Evolutionary conservation across 495 filamentous ascomycete species (phyloP).

Genomic region (Penicillium argentinense): DNA sequence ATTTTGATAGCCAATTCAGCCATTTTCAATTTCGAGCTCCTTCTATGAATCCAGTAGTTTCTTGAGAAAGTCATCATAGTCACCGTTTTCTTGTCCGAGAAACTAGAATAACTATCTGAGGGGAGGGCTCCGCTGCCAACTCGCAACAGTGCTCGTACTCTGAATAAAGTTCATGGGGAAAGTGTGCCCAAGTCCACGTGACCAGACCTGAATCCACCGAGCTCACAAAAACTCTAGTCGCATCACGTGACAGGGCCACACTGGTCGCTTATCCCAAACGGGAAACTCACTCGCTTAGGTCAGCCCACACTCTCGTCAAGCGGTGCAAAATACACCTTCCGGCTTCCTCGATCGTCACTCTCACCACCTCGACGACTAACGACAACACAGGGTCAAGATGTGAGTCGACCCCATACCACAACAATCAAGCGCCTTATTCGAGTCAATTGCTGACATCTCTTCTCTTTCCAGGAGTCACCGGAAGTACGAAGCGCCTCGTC

Average conservation of each 20-base stretch:
- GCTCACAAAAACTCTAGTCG: too few relatives aligned
- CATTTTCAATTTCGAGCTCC: slow-evolving; percentile 3
- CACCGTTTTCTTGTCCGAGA: too few relatives aligned
- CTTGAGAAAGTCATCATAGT: too few relatives aligned
- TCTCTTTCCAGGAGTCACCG: slow-evolving; percentile 58
- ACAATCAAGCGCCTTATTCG: slow-evolving; percentile 6
- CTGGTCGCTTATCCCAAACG: slow-evolving; percentile 29
- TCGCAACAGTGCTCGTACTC: too few relatives aligned
- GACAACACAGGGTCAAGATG: slow-evolving; percentile 57
- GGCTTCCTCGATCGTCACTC: slow-evolving; percentile 43
- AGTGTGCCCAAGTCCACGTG: slow-evolving; percentile 1
- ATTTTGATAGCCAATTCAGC: slow-evolving; percentile 18
- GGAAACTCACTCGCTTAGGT: slow-evolving; percentile 39
- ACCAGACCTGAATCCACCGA: slow-evolving; percentile 3
- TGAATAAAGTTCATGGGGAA: background rate
- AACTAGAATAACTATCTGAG: too few relatives aligned
- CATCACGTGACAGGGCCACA: slow-evolving; percentile 16
- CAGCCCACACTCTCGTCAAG: slow-evolving; percentile 50
- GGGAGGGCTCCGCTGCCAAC: too few relatives aligned
- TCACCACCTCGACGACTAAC: slow-evolving; percentile 52
- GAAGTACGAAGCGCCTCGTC: slow-evolving; percentile 92
- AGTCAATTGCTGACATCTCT: slow-evolving; percentile 35
- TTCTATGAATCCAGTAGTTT: slow-evolving; percentile 4
- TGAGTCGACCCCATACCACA: slow-evolving; percentile 30
- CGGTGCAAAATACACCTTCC: slow-evolving; percentile 46